Conservation (phyloP, 2,329 filamentous ascomycete species). For the Curvularia hawaiiensis region DNA sequence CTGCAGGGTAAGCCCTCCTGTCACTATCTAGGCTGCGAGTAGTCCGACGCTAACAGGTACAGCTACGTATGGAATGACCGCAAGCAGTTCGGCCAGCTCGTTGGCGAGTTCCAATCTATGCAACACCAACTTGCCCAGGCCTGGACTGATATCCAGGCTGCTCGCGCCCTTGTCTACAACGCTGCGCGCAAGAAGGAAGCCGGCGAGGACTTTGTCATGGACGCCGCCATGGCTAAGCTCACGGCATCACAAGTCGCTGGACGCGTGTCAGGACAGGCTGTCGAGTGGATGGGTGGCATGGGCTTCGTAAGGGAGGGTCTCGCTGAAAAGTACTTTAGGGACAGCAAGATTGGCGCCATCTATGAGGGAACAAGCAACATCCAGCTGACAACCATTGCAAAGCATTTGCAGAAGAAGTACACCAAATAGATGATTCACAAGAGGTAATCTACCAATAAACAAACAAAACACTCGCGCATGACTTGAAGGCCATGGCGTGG, state of each 20-base stretch:
- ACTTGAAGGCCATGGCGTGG: not conserved
- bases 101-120: slow-evolving; percentile 99
- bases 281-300: slow-evolving; percentile 99
- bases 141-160: slow-evolving; percentile 91
- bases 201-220: slow-evolving; percentile 90
- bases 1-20: slow-evolving; percentile 66
- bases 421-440: slow-evolving; percentile 53
- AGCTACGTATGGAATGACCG: slow-evolving; percentile 98
- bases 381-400: slow-evolving; percentile 72
- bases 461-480: not conserved
- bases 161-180: slow-evolving; percentile 92
- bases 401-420: slow-evolving; percentile 71
- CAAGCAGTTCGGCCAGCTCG: slow-evolving; percentile 90
- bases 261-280: slow-evolving; percentile 79
- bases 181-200: slow-evolving; percentile 98
- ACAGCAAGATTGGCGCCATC: slow-evolving; percentile 98
- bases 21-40: not conserved
- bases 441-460: not conserved
- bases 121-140: slow-evolving; percentile 98
- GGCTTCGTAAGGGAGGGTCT: slow-evolving; percentile 95
- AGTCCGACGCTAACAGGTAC: slow-evolving; percentile 16
- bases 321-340: slow-evolving; percentile 96
- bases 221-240: slow-evolving; percentile 98
- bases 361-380: slow-evolving; percentile 90
- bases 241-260: slow-evolving; percentile 92